Percentiles rank a stretch among this genome's conserved stretches.
Conservation (phyloP, 2,329 filamentous ascomycete genomes). For the Fusarium agapanthi region DNA sequence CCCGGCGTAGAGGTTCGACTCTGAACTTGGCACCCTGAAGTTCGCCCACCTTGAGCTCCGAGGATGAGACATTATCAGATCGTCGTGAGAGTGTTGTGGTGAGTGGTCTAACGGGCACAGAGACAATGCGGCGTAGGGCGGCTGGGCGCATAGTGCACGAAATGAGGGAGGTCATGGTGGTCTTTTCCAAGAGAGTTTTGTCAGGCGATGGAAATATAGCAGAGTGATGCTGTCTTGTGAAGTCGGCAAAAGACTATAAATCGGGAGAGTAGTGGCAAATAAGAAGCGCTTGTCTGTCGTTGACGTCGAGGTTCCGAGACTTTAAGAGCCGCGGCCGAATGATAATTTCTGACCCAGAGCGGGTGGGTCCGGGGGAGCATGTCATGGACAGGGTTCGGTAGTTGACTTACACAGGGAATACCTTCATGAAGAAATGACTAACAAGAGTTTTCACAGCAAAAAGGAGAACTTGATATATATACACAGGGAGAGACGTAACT, state of each 20-base stretch:
- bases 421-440: not conserved
- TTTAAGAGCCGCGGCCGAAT: conserved; percentile 34
- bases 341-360: conserved; percentile 27
- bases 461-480: not conserved
- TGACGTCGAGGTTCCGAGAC: conserved; percentile 33
- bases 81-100: conserved; percentile 33
- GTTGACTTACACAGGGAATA: not conserved
- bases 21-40: conserved; percentile 86
- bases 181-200: not conserved
- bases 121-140: conserved; percentile 30
- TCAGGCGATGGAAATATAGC: not conserved
- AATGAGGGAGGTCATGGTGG: conserved; percentile 34
- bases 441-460: not conserved
- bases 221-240: not conserved
- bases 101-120: conserved; percentile 31
- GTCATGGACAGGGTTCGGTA: conserved; percentile 2
- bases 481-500: not conserved
- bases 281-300: conserved; percentile 11
- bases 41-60: conserved; percentile 83
- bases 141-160: conserved; percentile 36
- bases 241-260: not conserved
- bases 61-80: conserved; percentile 23
- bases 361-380: conserved; percentile 34
- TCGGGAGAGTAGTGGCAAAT: conserved; percentile 11
- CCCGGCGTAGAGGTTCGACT: conserved; percentile 86